Percentiles rank a stretch among this genome's conserved stretches.
phyloP scores from a whole-genome alignment of 2,329 filamentous ascomycete genomes.

The Fusarium virguliforme region DNA sequence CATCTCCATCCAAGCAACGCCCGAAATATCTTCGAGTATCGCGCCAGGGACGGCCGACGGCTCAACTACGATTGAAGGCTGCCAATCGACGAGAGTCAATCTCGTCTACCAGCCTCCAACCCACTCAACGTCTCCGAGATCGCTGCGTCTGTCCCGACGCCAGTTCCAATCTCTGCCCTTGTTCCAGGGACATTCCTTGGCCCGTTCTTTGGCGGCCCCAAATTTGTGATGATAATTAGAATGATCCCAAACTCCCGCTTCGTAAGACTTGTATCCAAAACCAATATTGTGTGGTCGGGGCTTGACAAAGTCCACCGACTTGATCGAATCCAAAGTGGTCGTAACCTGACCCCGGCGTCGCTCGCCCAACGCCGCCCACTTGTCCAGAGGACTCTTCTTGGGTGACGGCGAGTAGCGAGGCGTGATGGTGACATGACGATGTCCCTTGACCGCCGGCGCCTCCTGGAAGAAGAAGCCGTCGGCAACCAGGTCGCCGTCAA shows the following conservation, averaged over 20 bases:
- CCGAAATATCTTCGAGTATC: slow-evolving; percentile 48
- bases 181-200: slow-evolving; percentile 70
- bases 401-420: slow-evolving; percentile 76
- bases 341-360: slow-evolving; percentile 77
- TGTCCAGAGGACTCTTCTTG: slow-evolving; percentile 79
- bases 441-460: slow-evolving; percentile 59
- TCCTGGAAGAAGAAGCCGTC: slow-evolving; percentile 85
- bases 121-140: slow-evolving; percentile 90
- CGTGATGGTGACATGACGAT: slow-evolving; percentile 56
- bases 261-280: slow-evolving; percentile 65
- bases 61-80: slow-evolving; percentile 74
- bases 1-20: slow-evolving; percentile 51
- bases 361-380: slow-evolving; percentile 91
- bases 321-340: slow-evolving; percentile 65
- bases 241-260: slow-evolving; percentile 66
- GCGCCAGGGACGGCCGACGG: slow-evolving; percentile 46
- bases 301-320: slow-evolving; percentile 64
- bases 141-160: slow-evolving; percentile 74
- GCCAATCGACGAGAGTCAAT: slow-evolving; percentile 57
- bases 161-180: slow-evolving; percentile 74
- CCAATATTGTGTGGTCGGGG: slow-evolving; percentile 65
- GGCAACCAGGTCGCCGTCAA: slow-evolving; percentile 76
- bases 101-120: slow-evolving; percentile 89
- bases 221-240: slow-evolving; percentile 56
- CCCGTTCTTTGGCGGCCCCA: slow-evolving; percentile 60